Conservation (phyloP, 805 yeast genomes). For the Brettanomyces nanus region DNA sequence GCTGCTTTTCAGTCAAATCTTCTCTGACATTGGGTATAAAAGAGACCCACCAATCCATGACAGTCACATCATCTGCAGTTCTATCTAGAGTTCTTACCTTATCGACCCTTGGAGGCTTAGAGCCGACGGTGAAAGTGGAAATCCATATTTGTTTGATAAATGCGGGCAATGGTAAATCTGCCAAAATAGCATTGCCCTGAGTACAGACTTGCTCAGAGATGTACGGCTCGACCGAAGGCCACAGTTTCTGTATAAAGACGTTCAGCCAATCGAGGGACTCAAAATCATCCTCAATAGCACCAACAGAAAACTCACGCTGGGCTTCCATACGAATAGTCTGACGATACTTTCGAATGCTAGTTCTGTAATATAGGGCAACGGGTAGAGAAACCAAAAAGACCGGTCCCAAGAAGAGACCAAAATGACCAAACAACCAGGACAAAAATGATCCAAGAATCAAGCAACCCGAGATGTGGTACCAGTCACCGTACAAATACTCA, state of each 20-base stretch:
- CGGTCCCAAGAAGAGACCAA: conserved; percentile 71
- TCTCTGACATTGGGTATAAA: conserved; percentile 86
- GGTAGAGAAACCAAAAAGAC: conserved; percentile 62
- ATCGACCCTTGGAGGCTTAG: conserved; percentile 93
- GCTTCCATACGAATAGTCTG: conserved; percentile 66
- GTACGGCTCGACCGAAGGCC: conserved; percentile 88
- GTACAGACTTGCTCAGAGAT: conserved; percentile 79
- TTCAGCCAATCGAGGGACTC: conserved; percentile 97
- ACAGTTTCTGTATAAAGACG: conserved; percentile 78
- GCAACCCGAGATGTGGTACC: conserved; percentile 87
- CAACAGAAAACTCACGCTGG: conserved; percentile 77
- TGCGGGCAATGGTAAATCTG: conserved; percentile 71
- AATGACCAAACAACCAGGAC: conserved; percentile 75
- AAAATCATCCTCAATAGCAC: conserved; percentile 75
- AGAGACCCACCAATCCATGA: conserved; percentile 95
- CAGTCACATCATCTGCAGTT: conserved; percentile 87
- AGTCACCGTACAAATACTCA: conserved; percentile 77
- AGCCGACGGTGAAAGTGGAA: conserved; percentile 84
- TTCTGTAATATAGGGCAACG: conserved; percentile 67
- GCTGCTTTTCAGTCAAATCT: conserved; percentile 79
- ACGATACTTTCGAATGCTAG: conserved; percentile 76
- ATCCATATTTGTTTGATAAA: conserved; percentile 80
- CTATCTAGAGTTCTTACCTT: conserved; percentile 81
- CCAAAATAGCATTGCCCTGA: conserved; percentile 76
- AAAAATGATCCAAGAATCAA: conserved; percentile 58